Evolutionary conservation across 129 eudicot species (phyloP).

Genomic region (carrot (Daucus carota)): DNA sequence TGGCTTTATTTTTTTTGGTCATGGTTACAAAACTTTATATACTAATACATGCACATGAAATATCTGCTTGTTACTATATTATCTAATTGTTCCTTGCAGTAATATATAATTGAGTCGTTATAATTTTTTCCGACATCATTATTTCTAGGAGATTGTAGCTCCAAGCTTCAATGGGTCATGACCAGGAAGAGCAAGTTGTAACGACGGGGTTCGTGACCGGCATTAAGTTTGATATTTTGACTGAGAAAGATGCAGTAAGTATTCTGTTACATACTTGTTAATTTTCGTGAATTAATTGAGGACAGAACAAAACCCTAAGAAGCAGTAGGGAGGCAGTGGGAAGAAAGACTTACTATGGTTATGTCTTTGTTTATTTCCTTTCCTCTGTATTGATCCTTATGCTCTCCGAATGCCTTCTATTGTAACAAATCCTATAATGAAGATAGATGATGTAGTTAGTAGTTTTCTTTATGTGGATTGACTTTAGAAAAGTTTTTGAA

Average conservation of each 20-base stretch:
- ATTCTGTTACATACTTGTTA: neutral
- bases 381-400: neutral
- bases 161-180: slow-evolving; percentile 45
- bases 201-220: slow-evolving; percentile 51
- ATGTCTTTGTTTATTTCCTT: neutral
- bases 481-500: neutral
- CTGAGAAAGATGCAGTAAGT: slow-evolving; percentile 79
- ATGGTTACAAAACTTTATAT: neutral
- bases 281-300: neutral
- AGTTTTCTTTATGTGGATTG: neutral
- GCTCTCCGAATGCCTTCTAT: neutral
- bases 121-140: neutral
- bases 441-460: neutral
- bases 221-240: slow-evolving; percentile 45
- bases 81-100: neutral
- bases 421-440: neutral
- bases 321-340: too few relatives aligned
- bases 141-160: slow-evolving; percentile 2
- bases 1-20: neutral
- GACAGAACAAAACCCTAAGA: neutral
- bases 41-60: neutral
- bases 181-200: slow-evolving; percentile 38
- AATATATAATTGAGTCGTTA: neutral
- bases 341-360: neutral
- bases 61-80: neutral